Evolutionary conservation across 176 grass and related monocot genomes (phyloP).

Genomic region (Zoysia pacifica): DNA sequence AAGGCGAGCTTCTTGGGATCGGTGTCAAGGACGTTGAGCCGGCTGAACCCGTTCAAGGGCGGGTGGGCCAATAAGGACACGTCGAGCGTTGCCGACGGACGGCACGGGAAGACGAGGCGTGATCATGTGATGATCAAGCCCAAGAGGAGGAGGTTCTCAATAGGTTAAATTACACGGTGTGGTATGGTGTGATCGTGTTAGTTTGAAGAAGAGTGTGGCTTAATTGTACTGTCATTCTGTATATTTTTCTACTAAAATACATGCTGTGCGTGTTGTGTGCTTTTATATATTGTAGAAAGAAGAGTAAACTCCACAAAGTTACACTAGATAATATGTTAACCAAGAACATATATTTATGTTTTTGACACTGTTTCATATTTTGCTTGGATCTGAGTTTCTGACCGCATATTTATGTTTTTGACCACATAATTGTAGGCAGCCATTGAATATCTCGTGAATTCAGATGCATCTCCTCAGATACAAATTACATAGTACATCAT

Average conservation of each 20-base stretch:
- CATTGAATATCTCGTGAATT: neutral
- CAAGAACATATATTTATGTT: too few relatives aligned
- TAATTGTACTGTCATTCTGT: too few relatives aligned
- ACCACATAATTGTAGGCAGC: too few relatives aligned
- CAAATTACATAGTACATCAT: neutral
- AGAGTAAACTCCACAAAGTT: too few relatives aligned
- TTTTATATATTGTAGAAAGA: too few relatives aligned
- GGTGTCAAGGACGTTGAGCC: slow-evolving; percentile 66
- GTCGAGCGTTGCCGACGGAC: slow-evolving; percentile 32
- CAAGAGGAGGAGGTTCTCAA: slow-evolving; percentile 77
- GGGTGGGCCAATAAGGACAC: slow-evolving; percentile 60
- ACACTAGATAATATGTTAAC: too few relatives aligned
- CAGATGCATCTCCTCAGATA: neutral
- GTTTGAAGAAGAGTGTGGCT: neutral
- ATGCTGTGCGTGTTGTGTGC: too few relatives aligned
- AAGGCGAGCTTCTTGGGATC: slow-evolving; percentile 61
- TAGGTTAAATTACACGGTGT: slow-evolving; percentile 23
- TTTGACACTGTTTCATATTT: too few relatives aligned
- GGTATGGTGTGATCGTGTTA: neutral
- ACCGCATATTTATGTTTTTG: too few relatives aligned
- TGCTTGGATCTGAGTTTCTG: too few relatives aligned
- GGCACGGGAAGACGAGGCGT: neutral
- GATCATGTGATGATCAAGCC: slow-evolving; percentile 44
- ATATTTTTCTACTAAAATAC: too few relatives aligned
- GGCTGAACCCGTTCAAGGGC: slow-evolving; percentile 82